Base-by-base conservation (phyloP, 345 rosid species). In the Laguncularia racemosa region DNA sequence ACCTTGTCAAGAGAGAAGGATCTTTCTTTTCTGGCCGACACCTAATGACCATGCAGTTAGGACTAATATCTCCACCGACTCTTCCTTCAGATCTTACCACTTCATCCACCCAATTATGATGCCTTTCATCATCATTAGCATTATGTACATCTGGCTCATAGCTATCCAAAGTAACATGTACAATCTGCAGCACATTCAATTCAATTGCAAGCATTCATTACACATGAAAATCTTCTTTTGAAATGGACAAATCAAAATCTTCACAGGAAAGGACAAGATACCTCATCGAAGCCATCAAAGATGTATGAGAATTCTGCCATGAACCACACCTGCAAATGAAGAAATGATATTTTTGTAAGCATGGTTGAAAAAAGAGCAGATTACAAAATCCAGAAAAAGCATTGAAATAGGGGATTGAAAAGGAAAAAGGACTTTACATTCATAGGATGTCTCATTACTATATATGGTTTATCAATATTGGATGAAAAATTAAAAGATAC, bases 81-180 rank as follows among this genome's bases (percentile, higher is more conserved):
- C 96, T 77, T 18, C 92, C 91, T 75, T 93, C 97, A 60, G 84
- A 78, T 78, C 96, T 80, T 60, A 93, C 86, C 45, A 93, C 98
- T 81, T 88, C 99, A 64, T 89, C 86, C 17, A 93, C 89, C 99
- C 99, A 93, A 73, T 87, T 85, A 71, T 75, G 87, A 59, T 79
- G 91, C 64, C 95, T 79, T 63, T 73, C 83, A 58, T 72, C 78
- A 52, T 74, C 68, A 20, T 70, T 67, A 72, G 77, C 85, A 47
- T 57, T 64, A 50, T 61, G 59, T 14, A 56, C 62, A 51, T 82
- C 75, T 1, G 82, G 73, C 74, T 79, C 92, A 53, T 93, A 93
- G 74, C 87, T 89, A 67, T 84, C 96, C 57, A 93, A 83, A 61
- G 76, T 78, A 53, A 79, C 90, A 63, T 75, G 81, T 59, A 85